A percentile compares a stretch with the other conserved stretches of the same genome.
Conservation (phyloP, 202 grass and related monocot species). For the Panicum hallii region DNA sequence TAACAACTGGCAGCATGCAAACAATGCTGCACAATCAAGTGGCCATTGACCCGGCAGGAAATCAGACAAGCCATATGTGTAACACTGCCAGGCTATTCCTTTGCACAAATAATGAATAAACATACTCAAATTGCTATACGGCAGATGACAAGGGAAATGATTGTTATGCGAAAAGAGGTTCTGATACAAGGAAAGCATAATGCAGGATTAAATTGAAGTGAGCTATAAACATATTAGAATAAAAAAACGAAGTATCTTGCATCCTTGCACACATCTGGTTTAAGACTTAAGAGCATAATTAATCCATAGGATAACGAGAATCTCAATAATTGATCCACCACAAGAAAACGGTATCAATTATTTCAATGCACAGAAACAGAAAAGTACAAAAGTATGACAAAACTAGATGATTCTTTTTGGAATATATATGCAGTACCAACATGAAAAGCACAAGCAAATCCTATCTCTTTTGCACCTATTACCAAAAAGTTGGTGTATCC, state of each 20-base stretch:
- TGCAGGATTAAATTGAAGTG: not conserved
- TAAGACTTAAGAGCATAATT: conserved; percentile 14
- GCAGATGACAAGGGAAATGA: conserved; percentile 1
- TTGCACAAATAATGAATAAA: conserved; percentile 12
- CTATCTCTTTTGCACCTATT: conserved; percentile 25
- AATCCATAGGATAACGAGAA: conserved; percentile 6
- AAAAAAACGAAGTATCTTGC: not conserved
- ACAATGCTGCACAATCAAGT: not conserved
- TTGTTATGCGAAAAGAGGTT: not conserved
- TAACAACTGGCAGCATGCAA: conserved; percentile 35
- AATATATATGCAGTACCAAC: conserved; percentile 30
- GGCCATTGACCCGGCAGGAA: not conserved
- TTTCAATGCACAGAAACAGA: not conserved
- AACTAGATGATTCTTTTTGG: not conserved
- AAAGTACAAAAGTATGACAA: not conserved
- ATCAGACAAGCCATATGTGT: conserved; percentile 13
- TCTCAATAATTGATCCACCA: conserved; percentile 6
- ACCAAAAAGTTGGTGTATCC: not conserved
- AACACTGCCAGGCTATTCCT: conserved; percentile 8
- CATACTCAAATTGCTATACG: not conserved
- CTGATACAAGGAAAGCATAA: not conserved
- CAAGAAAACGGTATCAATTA: not conserved
- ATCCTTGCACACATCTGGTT: not conserved
- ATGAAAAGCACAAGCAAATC: conserved; percentile 13
- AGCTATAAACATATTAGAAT: conserved; percentile 24